Base-by-base conservation (phyloP, 129 eudicot genomes). In the Pulicaria dysenterica region DNA sequence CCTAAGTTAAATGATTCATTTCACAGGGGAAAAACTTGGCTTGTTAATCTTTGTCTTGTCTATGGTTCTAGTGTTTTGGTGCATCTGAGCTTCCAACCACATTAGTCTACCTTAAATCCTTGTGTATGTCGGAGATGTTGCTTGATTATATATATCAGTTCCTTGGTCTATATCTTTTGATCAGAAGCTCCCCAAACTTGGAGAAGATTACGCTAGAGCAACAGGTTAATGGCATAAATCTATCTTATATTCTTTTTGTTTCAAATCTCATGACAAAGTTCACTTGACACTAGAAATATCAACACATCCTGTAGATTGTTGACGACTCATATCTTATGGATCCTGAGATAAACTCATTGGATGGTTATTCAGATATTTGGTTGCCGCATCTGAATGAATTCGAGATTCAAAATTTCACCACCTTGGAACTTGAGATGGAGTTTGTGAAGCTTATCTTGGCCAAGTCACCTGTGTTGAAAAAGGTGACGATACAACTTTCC, bases 391-490 rank as follows among this genome's bases (percentile, higher is more conserved):
- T 57, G 39, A 57, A 57, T 9, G 63, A 57, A 31, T 10, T 57
- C 2, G 11, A 57, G 63, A 31, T 57, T 19, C 13, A 10, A 49
- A 3, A 57, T 31, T 19, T 57, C 5, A 2, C 2, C 15, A 31
- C 24, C 39, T 3, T 3, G 63, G 49, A 67, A 70, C 45, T 48
- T 70, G 64, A 39, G 47, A 12, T 62, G 48, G 31, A 62, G 7
- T 61, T 62, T 39, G 48, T 62, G 49, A 62, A 39, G 47, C 15
- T 60, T 14, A 60, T 60, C 44, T 60, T 60, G 66, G 66, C 66
- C 19, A 60, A 40, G 45, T 60, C 67, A 39, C 48, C 67, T 14
- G 19, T 5, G 11, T 11, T 62, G 24, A 62, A 40, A 31, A 62
- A n/a, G 47, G 66, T 60, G 66, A 31, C 36, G 3, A 40, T 70